Evolutionary conservation across 2,329 filamentous ascomycete species (phyloP), one percentile per base, ranked within the genome.

Genomic region (Hypoxylon sp.): DNA sequence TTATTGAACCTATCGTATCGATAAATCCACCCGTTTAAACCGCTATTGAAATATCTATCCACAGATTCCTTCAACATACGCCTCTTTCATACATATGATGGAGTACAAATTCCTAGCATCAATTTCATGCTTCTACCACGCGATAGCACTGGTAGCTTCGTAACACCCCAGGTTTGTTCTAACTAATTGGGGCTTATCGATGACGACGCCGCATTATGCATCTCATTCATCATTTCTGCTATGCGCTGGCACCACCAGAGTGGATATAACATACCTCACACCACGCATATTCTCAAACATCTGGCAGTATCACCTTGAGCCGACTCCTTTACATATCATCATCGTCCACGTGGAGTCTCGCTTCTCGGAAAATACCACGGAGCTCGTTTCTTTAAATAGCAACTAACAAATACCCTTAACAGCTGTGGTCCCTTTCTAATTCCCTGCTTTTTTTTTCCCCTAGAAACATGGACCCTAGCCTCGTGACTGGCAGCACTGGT

Each of bases 391-490:
- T 44, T 44, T 44, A 47, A 17, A 19, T 46, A 62, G 42, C 14
- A 48, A 62, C 46, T 57, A 47, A 57, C 52, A 42, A 4, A n/a
- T 5, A 17, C 11, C 3, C 39, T 44, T 54, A 42, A 19, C 42
- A 66, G 57, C 82, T 82, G 84, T 61, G 82, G 86, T 68, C 72
- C 81, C 1, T 79, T 80, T 13, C 81, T 81, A 1, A 80, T 92
- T 17, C 83, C 87, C 0, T 89, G 88, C 29, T 86, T 87, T 0
- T 89, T 22, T n/a, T n/a, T n/a, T n/a, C n/a, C 88, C 73, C 81
- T 81, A 1, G 70, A 73, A 9, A 71, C 19, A 22, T 22, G 19
- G 19, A 22, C 73, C 1, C 75, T 78, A n/a, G 79, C 81, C 19
- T 81, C 81, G 14, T 61, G 52, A 50, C 47, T 60, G 19, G 19